Evolutionary conservation across 169 alveolate species (phyloP).

Genomic region (Plasmodium reichenowi): DNA sequence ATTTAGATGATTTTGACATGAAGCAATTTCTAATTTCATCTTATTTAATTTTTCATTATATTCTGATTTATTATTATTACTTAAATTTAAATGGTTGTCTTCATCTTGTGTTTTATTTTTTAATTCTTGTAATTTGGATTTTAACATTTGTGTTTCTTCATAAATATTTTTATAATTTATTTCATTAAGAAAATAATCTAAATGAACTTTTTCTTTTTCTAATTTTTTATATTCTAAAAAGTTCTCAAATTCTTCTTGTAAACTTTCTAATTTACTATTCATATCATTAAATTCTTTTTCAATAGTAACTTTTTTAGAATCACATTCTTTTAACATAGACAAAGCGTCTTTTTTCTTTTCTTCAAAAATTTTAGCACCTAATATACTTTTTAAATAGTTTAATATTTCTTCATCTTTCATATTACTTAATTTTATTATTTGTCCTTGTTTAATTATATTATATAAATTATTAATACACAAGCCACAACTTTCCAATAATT

Average conservation of each 20-base stretch:
- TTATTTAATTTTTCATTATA: constrained; percentile 59
- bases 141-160: constrained; percentile 68
- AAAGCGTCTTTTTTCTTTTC: constrained; percentile 76
- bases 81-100: constrained; percentile 39
- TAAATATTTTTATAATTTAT: constrained; percentile 72
- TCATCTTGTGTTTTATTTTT: constrained; percentile 75
- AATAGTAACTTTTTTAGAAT: constrained; percentile 78
- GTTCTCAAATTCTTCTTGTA: constrained; percentile 79
- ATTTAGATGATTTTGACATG: constrained; percentile 53
- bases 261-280: constrained; percentile 76
- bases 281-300: constrained; percentile 81
- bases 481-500: constrained; percentile 72
- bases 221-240: constrained; percentile 75
- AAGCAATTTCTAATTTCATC: constrained; percentile 70
- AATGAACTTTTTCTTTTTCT: constrained; percentile 74
- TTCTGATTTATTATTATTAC: constrained; percentile 53
- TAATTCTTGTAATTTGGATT: constrained; percentile 64
- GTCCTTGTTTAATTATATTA: constrained; percentile 73
- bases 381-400: constrained; percentile 66
- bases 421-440: constrained; percentile 68
- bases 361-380: constrained; percentile 75
- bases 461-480: constrained; percentile 66
- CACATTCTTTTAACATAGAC: constrained; percentile 79
- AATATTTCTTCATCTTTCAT: constrained; percentile 73
- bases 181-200: constrained; percentile 70